Conservation (phyloP, 2,329 filamentous ascomycete species). For the Coniochaeta sp. region DNA sequence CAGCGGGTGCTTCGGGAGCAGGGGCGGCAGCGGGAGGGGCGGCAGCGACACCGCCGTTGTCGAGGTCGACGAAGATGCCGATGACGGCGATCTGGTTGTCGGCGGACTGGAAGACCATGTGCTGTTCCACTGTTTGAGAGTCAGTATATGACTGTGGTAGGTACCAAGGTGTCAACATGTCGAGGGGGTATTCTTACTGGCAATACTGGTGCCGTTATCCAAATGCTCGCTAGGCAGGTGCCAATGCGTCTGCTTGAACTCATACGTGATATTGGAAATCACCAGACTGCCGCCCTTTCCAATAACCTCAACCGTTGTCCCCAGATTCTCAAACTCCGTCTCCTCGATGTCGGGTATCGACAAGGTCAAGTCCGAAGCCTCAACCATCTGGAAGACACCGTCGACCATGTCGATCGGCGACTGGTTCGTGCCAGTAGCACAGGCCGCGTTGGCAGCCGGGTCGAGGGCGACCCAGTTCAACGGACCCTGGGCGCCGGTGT, state of each 20-base stretch:
- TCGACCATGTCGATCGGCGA: conserved; percentile 49
- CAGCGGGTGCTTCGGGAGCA: conserved; percentile 8
- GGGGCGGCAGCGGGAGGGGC: conserved; percentile 9
- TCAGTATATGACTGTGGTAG: background rate
- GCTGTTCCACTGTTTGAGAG: conserved; percentile 37
- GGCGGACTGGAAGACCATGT: conserved; percentile 50
- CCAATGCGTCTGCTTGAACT: conserved; percentile 41
- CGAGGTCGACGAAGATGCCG: conserved; percentile 34
- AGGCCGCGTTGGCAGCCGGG: conserved; percentile 35
- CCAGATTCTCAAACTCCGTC: conserved; percentile 49
- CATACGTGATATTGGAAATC: conserved; percentile 26
- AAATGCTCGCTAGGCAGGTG: conserved; percentile 43
- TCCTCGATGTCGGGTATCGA: conserved; percentile 33
- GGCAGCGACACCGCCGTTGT: conserved; percentile 16
- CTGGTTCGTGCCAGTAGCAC: conserved; percentile 44
- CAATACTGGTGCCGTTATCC: conserved; percentile 35
- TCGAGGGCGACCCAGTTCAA: conserved; percentile 26
- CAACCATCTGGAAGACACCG: conserved; percentile 24
- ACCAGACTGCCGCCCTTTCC: conserved; percentile 29
- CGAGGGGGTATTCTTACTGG: conserved; percentile 23
- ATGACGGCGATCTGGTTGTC: conserved; percentile 33
- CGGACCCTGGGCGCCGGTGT: conserved; percentile 24
- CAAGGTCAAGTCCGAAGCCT: conserved; percentile 24
- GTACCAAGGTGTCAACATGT: background rate
- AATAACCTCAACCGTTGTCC: conserved; percentile 49